Evolutionary conservation across 495 filamentous ascomycete species (phyloP), one percentile per base, ranked within the genome.

Genomic region (Apodospora peruviana): DNA sequence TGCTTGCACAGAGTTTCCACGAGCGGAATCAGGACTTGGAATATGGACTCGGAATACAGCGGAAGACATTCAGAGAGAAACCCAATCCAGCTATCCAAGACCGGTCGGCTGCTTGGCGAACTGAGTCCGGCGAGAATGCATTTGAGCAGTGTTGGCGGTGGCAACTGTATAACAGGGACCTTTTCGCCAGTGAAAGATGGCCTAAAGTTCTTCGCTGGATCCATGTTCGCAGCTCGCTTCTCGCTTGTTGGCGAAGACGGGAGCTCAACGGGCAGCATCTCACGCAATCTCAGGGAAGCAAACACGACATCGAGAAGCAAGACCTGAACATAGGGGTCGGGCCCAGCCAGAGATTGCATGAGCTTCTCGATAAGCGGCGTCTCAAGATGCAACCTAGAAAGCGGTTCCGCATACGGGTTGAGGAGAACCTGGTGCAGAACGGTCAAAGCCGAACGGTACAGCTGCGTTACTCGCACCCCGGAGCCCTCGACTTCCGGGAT

Each of bases 81-180:
- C 29, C 78, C 74, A 18, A 96, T 81, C 93, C 93, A 99, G 53
- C 86, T 88, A 50, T 96, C 90, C 25, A 99, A 72, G 18, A 91
- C 83, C 17, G 81, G 77, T 17, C 87, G 81, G 47, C 86, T 90
- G 43, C 76, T 84, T 11, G 75, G 59, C 14, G 89, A 86, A 41
- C 87, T 81, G 51, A 99, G 86, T 4, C 88, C 93, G 36, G 80
- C 81, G 24, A 88, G 78, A 32, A 99, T 77, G 59, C 88, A 95
- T 46, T 88, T 87, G 9, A 97, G 67, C 24, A 98, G 71, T 29
- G 83, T 76, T 2, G 82, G 74, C 3, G 89, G 87, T n/a, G 88
- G 87, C 3, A 79, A 72, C 35, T 63, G 65, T 2, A 57, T 40
- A 11, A 57, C 50, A n/a, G 62, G 61, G n/a, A 61, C 40, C 17